Percentiles rank a stretch among this genome's conserved stretches.
Evolutionary conservation across 2,329 filamentous ascomycete genomes (phyloP).

Genomic region (Aulographum hederae): DNA sequence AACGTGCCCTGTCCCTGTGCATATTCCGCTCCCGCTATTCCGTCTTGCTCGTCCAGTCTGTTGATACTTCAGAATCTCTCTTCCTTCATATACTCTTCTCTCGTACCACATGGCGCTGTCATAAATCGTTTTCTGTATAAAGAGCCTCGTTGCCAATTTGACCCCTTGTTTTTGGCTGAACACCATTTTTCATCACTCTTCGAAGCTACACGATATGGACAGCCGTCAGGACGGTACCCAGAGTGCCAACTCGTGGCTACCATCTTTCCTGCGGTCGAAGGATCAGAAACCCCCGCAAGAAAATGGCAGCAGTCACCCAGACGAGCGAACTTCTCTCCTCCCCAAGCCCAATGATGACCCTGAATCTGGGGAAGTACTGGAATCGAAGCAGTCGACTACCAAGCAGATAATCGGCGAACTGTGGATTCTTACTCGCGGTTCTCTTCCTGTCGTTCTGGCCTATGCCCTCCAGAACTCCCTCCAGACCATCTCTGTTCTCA

Average conservation of each 20-base stretch:
- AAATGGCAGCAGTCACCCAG: constrained; percentile 8
- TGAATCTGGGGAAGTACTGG: no score
- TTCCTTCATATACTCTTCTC: no score
- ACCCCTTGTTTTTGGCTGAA: no score
- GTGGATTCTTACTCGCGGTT: constrained; percentile 47
- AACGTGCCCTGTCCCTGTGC: no score
- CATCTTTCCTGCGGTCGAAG: constrained; percentile 7
- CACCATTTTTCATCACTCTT: no score
- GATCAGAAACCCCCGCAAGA: constrained; percentile 1
- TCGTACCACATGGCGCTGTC: no score
- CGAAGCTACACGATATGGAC: constrained; percentile 10
- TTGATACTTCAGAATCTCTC: no score
- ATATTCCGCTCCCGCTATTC: no score
- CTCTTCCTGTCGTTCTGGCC: constrained; percentile 62
- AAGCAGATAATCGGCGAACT: constrained; percentile 36
- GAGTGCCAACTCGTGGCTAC: constrained; percentile 11
- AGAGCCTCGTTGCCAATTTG: no score
- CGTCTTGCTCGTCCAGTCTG: no score
- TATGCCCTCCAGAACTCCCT: constrained; percentile 76
- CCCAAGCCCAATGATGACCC: constrained; percentile 19
- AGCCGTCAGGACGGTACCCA: constrained; percentile 8
- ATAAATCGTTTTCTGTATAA: no score
- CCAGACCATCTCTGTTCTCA: constrained; percentile 64
- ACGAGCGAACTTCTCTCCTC: constrained; percentile 25
- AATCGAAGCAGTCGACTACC: constrained; percentile 18